These are phyloP conservation scores for Agaricus subrufescens DNA, from an alignment of 768 basidiomycete species.

Conservation along the genomic window DNA sequence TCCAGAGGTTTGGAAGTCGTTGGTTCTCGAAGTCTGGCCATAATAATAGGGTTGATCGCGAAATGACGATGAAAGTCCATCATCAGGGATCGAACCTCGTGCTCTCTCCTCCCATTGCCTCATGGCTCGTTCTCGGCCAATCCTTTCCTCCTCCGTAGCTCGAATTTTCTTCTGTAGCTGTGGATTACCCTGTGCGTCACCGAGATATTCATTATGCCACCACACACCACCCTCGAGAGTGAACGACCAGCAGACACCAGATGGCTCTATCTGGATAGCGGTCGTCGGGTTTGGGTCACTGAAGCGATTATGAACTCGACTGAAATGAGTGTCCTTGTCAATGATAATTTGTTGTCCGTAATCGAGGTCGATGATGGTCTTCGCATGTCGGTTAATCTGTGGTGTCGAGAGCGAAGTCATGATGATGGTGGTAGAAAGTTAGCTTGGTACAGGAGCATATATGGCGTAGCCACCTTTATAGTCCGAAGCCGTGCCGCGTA, in stretches of 20 bases:
- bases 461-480: neutral
- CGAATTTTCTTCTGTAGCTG: neutral
- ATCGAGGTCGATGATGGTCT: neutral
- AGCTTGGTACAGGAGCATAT: neutral
- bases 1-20: neutral
- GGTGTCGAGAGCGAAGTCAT: neutral
- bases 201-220: neutral
- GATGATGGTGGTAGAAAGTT: neutral
- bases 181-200: neutral
- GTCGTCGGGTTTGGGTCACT: neutral
- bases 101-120: neutral
- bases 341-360: neutral
- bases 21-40: neutral
- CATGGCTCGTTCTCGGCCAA: neutral
- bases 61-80: neutral
- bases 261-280: neutral
- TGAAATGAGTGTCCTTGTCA: neutral
- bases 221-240: neutral
- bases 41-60: neutral
- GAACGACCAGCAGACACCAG: neutral
- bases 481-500: neutral
- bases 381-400: neutral
- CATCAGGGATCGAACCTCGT: neutral
- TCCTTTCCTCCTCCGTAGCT: neutral
- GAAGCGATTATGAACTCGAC: neutral